phyloP scores from a whole-genome alignment of 129 eudicot genomes.

The Saposhnikovia divaricata region DNA sequence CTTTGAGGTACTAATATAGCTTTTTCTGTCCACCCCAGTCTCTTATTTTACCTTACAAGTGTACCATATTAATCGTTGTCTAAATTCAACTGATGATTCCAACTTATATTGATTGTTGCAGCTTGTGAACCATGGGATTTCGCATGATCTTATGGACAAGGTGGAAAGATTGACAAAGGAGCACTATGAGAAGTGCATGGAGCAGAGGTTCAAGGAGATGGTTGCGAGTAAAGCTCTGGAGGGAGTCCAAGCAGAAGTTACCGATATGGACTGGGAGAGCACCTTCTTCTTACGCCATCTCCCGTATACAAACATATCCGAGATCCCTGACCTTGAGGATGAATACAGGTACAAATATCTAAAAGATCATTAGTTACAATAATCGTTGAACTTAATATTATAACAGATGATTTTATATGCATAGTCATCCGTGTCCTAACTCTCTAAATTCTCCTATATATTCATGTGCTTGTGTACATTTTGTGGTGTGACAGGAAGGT shows the following conservation, averaged over 20 bases:
- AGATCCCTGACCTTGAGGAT: constrained; percentile 10
- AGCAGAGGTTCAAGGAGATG: constrained; percentile 12
- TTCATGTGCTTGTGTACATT: background rate
- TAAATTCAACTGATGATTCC: background rate
- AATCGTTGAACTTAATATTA: too few species aligned
- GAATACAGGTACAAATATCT: constrained; percentile 17
- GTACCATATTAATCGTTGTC: background rate
- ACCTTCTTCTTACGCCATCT: constrained; percentile 10
- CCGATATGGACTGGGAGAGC: constrained; percentile 15
- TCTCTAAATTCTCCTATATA: background rate
- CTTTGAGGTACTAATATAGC: constrained; percentile 7
- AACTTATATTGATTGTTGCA: background rate
- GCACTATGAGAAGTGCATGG: constrained; percentile 14
- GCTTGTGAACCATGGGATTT: constrained; percentile 13
- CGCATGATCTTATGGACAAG: constrained; percentile 12
- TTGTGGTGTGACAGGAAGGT: background rate
- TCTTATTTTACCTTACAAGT: background rate
- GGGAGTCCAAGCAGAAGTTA: constrained; percentile 10
- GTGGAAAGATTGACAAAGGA: constrained; percentile 11
- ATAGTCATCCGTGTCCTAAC: background rate
- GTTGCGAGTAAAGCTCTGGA: constrained; percentile 11
- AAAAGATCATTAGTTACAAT: too few species aligned
- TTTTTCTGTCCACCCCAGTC: background rate
- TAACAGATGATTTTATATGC: background rate
- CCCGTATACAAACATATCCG: constrained; percentile 4